Evolutionary conservation across 805 yeast genomes (phyloP).

Genomic region (Wickerhamomyces tratensis): DNA sequence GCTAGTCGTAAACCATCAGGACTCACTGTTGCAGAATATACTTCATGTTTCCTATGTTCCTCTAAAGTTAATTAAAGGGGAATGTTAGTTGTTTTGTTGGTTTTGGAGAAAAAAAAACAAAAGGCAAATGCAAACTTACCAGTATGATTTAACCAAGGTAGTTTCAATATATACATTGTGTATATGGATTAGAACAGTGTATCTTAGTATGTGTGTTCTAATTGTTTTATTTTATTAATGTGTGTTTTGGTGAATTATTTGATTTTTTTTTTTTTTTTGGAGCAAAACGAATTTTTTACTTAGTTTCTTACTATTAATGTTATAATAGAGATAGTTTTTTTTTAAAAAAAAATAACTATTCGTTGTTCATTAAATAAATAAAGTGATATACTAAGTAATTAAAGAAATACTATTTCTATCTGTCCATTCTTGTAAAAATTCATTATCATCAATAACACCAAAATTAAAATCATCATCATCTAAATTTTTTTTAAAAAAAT

Average conservation of each 20-base stretch:
- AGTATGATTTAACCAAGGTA: constrained; percentile 62
- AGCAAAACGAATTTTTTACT: too few relatives aligned
- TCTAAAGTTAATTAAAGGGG: constrained; percentile 33
- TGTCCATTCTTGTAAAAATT: constrained; percentile 10
- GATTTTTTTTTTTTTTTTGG: too few relatives aligned
- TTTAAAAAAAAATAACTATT: too few relatives aligned
- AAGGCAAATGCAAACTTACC: constrained; percentile 20
- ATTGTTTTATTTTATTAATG: too few relatives aligned
- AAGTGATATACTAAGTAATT: background rate
- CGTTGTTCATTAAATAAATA: too few relatives aligned
- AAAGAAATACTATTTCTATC: constrained; percentile 16
- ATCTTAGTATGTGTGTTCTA: too few relatives aligned
- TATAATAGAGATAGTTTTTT: too few relatives aligned
- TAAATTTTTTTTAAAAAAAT: constrained; percentile 2
- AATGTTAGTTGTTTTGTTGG: background rate
- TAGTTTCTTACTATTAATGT: too few relatives aligned
- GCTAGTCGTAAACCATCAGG: constrained; percentile 82
- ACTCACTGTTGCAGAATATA: constrained; percentile 74
- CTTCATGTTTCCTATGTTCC: constrained; percentile 72
- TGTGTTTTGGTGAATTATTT: too few relatives aligned
- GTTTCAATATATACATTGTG: constrained; percentile 52
- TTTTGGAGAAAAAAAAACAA: background rate
- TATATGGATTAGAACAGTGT: too few relatives aligned
- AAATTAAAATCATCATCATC: constrained; percentile 6
- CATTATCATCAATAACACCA: background rate